Conservation (phyloP, 495 filamentous ascomycete species). For the Geopyxis carbonaria region DNA sequence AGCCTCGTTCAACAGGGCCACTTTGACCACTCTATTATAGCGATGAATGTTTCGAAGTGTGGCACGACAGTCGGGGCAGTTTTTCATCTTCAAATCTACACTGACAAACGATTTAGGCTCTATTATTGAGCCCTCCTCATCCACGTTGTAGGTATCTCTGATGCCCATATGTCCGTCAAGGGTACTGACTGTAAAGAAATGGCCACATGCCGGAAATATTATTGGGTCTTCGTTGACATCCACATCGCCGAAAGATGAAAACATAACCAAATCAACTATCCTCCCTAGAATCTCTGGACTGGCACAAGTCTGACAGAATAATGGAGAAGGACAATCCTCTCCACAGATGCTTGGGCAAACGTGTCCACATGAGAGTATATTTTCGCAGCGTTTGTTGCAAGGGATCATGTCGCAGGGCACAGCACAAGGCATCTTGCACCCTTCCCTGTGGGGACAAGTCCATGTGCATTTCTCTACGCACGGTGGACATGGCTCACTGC, state of each 20-base stretch:
- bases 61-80: conserved; percentile 47
- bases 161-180: conserved; percentile 55
- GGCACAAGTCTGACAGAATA: conserved; percentile 43
- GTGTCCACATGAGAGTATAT: conserved; percentile 44
- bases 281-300: conserved; percentile 28
- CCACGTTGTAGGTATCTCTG: conserved; percentile 37
- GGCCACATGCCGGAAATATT: conserved; percentile 48
- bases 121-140: conserved; percentile 30
- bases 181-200: conserved; percentile 42
- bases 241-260: conserved; percentile 36
- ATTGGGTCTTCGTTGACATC: conserved; percentile 42
- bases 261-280: conserved; percentile 38
- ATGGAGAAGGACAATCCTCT: conserved; percentile 39
- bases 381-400: conserved; percentile 46
- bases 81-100: conserved; percentile 39
- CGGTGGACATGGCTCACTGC: conserved; percentile 46
- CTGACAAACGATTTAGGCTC: conserved; percentile 29
- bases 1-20: conserved; percentile 46
- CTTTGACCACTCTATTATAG: conserved; percentile 49
- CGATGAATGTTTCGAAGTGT: conserved; percentile 44
- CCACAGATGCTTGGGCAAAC: conserved; percentile 52
- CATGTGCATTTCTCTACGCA: conserved; percentile 45
- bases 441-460: conserved; percentile 35
- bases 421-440: conserved; percentile 45
- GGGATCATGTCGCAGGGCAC: conserved; percentile 47